Evolutionary conservation across 2,329 filamentous ascomycete genomes (phyloP), one percentile per base, ranked within the genome.

Genomic region (Trichoderma endophyticum): DNA sequence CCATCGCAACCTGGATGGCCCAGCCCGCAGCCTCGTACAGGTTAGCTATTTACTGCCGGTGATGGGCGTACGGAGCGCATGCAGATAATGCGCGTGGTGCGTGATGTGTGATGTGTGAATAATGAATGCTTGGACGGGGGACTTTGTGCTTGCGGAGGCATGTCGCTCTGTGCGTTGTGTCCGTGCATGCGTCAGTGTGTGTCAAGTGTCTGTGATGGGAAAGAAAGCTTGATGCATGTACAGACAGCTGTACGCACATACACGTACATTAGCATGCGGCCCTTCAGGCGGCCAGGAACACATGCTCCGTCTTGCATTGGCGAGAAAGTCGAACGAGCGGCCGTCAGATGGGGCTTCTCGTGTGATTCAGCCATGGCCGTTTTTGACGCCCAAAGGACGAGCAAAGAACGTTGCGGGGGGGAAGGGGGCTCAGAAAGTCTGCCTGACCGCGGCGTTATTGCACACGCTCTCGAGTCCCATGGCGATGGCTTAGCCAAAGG

Each of bases 271-370:
- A 48, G 66, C 32, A 59, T 62, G 66, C 57, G 60, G 59, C 59
- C 59, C 56, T 73, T 73, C 73, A 74, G 75, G 74, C 70, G 75
- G 73, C 73, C 75, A 72, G 72, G 74, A 66, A 72, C 72, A 72
- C 71, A 74, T 57, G 73, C 66, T 70, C 71, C 67, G 66, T 62
- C 66, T 56, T 71, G 71, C 71, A 72, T 72, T 72, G 70, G 18
- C 39, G 18, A 24, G 18, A 43, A 43, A 21, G 36, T 70, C 66
- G 48, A 56, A 59, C 51, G 62, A 21, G 63, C 48, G 56, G 56
- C 65, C 62, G 73, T 73, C 73, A 74, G 72, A 71, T 63, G 72
- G 64, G 69, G 56, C 28, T 57, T 36, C 39, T 57, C 60, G 66
- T 64, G 60, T 64, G 59, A 64, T 71, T 43, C 51, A 57, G 68